Evolutionary conservation across 208 protist species (phyloP).

Genomic region (Crithidia brevicula): DNA sequence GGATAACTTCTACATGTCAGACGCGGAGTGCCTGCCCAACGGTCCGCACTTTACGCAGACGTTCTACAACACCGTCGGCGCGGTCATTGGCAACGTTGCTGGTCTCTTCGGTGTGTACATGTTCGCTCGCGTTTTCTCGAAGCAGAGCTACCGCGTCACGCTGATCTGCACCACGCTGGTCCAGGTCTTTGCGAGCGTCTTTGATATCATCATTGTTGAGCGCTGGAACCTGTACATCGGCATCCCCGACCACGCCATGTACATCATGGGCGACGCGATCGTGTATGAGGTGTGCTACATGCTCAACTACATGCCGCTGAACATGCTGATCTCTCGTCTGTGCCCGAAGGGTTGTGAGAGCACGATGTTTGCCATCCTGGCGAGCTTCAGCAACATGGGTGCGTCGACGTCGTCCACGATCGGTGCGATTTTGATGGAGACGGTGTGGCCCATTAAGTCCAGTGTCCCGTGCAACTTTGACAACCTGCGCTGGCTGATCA

Average conservation of each 20-base stretch:
- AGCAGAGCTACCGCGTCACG: slow-evolving; percentile 48
- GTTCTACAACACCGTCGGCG: slow-evolving; percentile 58
- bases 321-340: slow-evolving; percentile 81
- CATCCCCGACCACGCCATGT: slow-evolving; percentile 68
- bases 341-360: slow-evolving; percentile 76
- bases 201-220: slow-evolving; percentile 75
- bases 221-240: slow-evolving; percentile 62
- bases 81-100: slow-evolving; percentile 44
- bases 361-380: slow-evolving; percentile 76
- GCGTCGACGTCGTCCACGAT: slow-evolving; percentile 37
- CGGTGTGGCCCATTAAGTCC: slow-evolving; percentile 35
- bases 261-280: slow-evolving; percentile 65
- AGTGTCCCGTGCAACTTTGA: slow-evolving; percentile 60
- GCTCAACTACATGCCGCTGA: slow-evolving; percentile 71
- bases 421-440: slow-evolving; percentile 56
- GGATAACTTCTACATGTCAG: slow-evolving; percentile 51
- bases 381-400: slow-evolving; percentile 78
- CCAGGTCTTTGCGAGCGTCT: slow-evolving; percentile 41
- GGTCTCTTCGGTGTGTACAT: slow-evolving; percentile 50
- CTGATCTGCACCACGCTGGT: slow-evolving; percentile 53
- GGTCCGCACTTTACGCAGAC: slow-evolving; percentile 56
- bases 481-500: slow-evolving; percentile 59
- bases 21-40: slow-evolving; percentile 35
- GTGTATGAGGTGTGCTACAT: slow-evolving; percentile 62
- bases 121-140: slow-evolving; percentile 57